Percentiles rank a stretch among this genome's conserved stretches.
Conservation (phyloP, 164 flowering plant genomes). For the Macadamia tetraphylla region DNA sequence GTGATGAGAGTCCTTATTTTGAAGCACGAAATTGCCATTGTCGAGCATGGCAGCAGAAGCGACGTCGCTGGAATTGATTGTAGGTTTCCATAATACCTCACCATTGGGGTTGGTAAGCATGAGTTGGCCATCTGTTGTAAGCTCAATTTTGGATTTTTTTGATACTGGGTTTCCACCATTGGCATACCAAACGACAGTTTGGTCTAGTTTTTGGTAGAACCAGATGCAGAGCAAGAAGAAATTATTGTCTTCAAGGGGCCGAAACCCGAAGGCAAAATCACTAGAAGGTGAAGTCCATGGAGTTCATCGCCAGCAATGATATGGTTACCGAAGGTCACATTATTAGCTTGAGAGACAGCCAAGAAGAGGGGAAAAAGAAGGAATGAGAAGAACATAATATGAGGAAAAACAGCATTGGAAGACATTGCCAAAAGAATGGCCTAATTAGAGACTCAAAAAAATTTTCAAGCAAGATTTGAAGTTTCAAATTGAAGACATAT, state of each 20-base stretch:
- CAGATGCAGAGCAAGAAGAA: neutral
- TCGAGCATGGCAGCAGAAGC: neutral
- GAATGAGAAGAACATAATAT: no score
- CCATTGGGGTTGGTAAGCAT: neutral
- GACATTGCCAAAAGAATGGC: no score
- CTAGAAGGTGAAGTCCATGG: slow-evolving; percentile 32
- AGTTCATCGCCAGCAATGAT: slow-evolving; percentile 11
- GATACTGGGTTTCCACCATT: slow-evolving; percentile 6
- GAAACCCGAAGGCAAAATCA: slow-evolving; percentile 36
- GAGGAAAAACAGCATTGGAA: neutral
- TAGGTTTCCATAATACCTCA: neutral
- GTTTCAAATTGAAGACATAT: no score
- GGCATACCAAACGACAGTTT: neutral
- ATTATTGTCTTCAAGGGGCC: neutral
- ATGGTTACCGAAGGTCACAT: slow-evolving; percentile 22
- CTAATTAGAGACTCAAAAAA: no score
- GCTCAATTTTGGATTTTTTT: slow-evolving; percentile 4
- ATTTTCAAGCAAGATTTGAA: no score
- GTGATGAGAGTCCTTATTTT: neutral
- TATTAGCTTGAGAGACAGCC: slow-evolving; percentile 11
- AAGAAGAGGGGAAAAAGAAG: neutral
- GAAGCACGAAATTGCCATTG: neutral
- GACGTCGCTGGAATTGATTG: neutral
- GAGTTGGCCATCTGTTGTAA: slow-evolving; percentile 26
- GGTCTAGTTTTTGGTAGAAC: neutral